These are phyloP conservation scores for Globisporangium paroecandrum DNA, from an alignment of 352 stramenopile species.

Conservation along the genomic window DNA sequence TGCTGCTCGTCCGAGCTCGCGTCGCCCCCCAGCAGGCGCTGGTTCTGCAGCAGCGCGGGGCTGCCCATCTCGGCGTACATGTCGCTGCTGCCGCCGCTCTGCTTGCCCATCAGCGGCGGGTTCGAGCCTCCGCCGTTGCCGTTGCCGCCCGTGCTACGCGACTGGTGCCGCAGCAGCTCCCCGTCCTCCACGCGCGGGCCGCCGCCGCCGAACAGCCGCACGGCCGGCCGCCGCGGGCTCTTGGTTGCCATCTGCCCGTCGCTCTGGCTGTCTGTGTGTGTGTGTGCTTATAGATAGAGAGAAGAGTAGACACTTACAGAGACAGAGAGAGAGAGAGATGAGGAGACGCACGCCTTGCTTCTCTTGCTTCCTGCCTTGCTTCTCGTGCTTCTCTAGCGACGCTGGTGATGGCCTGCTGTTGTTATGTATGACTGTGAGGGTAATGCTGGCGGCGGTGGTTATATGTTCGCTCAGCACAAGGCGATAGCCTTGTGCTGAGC, in stretches of 20 bases:
- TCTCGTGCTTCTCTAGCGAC: neutral
- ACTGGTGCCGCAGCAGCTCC: conserved; percentile 30
- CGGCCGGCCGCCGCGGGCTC: conserved; percentile 24
- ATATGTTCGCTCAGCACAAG: neutral
- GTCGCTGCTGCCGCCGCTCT: conserved; percentile 22
- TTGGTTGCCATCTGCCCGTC: conserved; percentile 15
- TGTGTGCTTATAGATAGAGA: neutral
- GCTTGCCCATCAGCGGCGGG: conserved; percentile 19
- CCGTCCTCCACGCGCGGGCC: conserved; percentile 53
- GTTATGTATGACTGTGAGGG: neutral
- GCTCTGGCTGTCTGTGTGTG: neutral
- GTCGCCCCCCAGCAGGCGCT: conserved; percentile 16
- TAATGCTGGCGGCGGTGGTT: neutral
- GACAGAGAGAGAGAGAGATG: neutral
- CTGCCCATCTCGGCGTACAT: conserved; percentile 30
- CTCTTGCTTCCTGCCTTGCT: neutral
- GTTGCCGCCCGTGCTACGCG: conserved; percentile 26
- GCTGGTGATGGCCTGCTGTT: neutral
- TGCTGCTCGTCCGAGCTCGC: conserved; percentile 14
- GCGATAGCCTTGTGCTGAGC: too few relatives aligned
- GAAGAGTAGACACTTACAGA: neutral
- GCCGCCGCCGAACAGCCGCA: conserved; percentile 48
- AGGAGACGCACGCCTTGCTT: neutral
- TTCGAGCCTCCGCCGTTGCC: neutral
- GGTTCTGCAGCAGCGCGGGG: conserved; percentile 21